Conservation (phyloP, 108 stramenopile species). For the Phaeodactylum tricornutum region DNA sequence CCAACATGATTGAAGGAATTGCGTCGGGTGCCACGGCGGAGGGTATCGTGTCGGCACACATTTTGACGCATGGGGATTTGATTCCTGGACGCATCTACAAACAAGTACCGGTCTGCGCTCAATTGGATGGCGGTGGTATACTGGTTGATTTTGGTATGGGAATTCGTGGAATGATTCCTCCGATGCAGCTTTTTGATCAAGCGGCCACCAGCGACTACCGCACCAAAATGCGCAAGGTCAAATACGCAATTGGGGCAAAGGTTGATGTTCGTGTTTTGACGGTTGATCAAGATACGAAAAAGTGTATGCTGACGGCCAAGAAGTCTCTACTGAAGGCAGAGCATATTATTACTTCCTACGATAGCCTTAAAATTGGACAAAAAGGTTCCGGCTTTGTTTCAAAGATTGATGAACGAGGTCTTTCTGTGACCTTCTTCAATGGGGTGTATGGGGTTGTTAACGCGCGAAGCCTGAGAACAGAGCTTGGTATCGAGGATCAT, state of each 20-base stretch:
- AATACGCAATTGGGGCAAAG: constrained; percentile 61
- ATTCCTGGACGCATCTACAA: constrained; percentile 53
- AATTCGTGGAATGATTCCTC: constrained; percentile 57
- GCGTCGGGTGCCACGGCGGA: constrained; percentile 70
- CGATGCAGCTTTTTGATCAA: constrained; percentile 50
- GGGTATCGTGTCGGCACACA: constrained; percentile 60
- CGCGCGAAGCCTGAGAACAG: constrained; percentile 50
- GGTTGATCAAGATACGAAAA: constrained; percentile 39
- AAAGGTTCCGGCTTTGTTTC: constrained; percentile 62
- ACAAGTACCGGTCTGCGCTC: constrained; percentile 53
- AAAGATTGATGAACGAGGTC: constrained; percentile 51
- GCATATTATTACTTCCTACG: constrained; percentile 40
- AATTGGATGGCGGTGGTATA: constrained; percentile 39
- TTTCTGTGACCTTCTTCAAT: constrained; percentile 80
- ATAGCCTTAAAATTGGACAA: constrained; percentile 25
- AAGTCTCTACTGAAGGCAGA: constrained; percentile 48
- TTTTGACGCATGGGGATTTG: constrained; percentile 69
- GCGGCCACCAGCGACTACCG: constrained; percentile 40
- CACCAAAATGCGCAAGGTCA: constrained; percentile 45
- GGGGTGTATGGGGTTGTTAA: constrained; percentile 64
- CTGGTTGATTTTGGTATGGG: constrained; percentile 63
- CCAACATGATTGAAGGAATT: constrained; percentile 62
- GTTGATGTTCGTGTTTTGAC: constrained; percentile 70
- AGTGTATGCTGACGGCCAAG: constrained; percentile 72
- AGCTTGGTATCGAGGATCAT: constrained; percentile 75